Conservation (phyloP, 2,329 filamentous ascomycete genomes). For the Trematosphaeria pertusa region DNA sequence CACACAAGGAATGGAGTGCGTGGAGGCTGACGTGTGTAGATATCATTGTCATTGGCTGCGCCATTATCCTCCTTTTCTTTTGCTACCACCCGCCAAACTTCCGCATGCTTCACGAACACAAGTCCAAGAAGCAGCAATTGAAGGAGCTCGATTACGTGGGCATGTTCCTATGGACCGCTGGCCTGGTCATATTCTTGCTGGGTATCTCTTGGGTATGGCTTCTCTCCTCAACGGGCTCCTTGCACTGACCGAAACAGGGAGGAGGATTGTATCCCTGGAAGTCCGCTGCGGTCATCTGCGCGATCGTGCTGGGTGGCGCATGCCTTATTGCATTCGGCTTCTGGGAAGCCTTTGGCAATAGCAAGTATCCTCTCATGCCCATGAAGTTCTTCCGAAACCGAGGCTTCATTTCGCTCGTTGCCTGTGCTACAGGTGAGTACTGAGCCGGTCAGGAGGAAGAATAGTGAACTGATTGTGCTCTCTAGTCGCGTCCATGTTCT, state of each 20-base stretch:
- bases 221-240: too few relatives aligned
- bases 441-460: not conserved
- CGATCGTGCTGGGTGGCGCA: conserved; percentile 31
- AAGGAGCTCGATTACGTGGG: conserved; percentile 19
- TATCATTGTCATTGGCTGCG: conserved; percentile 16
- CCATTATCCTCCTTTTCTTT: conserved; percentile 18
- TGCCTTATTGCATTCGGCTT: conserved; percentile 24
- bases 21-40: conserved; percentile 3
- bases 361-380: conserved; percentile 21
- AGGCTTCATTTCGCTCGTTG: conserved; percentile 18
- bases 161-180: conserved; percentile 20
- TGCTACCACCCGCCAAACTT: conserved; percentile 24
- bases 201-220: conserved; percentile 18
- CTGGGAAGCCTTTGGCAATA: conserved; percentile 19
- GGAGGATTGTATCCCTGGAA: conserved; percentile 40
- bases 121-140: conserved; percentile 18
- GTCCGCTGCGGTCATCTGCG: conserved; percentile 31
- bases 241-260: conserved; percentile 22
- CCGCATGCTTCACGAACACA: conserved; percentile 19
- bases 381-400: conserved; percentile 23
- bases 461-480: not conserved
- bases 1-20: too few relatives aligned
- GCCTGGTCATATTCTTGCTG: conserved; percentile 20
- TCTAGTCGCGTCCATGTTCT: conserved; percentile 17
- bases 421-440: conserved; percentile 16